Evolutionary conservation across 2,329 filamentous ascomycete genomes (phyloP).

Genomic region (Pseudodiploospora longispora): DNA sequence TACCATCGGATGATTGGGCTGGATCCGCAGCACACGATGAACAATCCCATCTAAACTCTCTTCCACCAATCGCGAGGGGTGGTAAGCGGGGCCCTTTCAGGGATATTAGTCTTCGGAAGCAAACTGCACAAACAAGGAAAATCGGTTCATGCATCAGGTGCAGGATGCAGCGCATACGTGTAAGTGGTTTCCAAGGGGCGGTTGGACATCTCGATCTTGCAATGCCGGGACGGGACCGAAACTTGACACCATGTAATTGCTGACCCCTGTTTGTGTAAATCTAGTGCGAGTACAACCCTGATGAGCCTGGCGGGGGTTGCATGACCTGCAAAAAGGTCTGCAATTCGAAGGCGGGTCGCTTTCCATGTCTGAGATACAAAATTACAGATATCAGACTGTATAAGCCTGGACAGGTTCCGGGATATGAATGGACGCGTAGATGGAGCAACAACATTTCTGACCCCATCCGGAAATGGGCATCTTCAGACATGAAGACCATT

Average conservation of each 20-base stretch:
- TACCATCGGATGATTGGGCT: slow-evolving; percentile 11
- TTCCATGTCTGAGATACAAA: slow-evolving; percentile 53
- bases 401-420: slow-evolving; percentile 50
- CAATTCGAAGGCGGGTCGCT: slow-evolving; percentile 41
- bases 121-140: slow-evolving; percentile 49
- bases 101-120: slow-evolving; percentile 39
- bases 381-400: slow-evolving; percentile 50
- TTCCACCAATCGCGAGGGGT: slow-evolving; percentile 22
- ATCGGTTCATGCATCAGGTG: slow-evolving; percentile 54
- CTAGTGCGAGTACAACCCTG: slow-evolving; percentile 45
- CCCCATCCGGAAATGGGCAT: slow-evolving; percentile 49
- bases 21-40: slow-evolving; percentile 15
- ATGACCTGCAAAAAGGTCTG: slow-evolving; percentile 45
- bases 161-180: slow-evolving; percentile 54
- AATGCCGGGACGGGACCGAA: background rate
- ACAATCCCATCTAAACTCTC: slow-evolving; percentile 19
- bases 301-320: slow-evolving; percentile 40
- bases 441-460: slow-evolving; percentile 49
- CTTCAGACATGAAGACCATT: slow-evolving; percentile 40
- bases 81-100: slow-evolving; percentile 46
- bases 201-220: background rate
- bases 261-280: background rate
- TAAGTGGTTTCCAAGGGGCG: slow-evolving; percentile 28
- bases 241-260: background rate
- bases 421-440: slow-evolving; percentile 50